These are phyloP conservation scores for Coccomyxa subellipsoidea DNA, from an alignment of 163 green algal genomes.

Conservation along the genomic window DNA sequence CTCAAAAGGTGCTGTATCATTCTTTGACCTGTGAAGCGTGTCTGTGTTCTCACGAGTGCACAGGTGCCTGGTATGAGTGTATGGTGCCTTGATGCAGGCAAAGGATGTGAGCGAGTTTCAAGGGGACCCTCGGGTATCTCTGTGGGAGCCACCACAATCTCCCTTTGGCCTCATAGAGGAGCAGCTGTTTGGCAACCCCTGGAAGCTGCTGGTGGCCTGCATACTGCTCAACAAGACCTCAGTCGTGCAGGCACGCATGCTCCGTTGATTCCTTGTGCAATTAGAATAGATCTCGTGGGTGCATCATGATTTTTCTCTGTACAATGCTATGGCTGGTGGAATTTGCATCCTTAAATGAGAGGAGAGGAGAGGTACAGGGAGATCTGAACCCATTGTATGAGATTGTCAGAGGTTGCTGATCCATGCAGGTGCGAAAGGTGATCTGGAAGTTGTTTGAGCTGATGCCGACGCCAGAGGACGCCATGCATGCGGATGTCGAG, in stretches of 20 bases:
- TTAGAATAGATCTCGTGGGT: too few species aligned
- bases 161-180: conserved; percentile 89
- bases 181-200: conserved; percentile 84
- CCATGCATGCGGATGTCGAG: conserved; percentile 35
- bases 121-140: conserved; percentile 34
- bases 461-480: conserved; percentile 60
- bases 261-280: too few species aligned
- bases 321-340: too few species aligned
- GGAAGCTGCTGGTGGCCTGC: conserved; percentile 88
- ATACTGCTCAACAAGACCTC: conserved; percentile 92
- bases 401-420: too few species aligned
- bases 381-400: too few species aligned
- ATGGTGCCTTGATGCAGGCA: neutral
- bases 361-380: too few species aligned
- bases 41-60: too few species aligned
- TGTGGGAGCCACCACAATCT: conserved; percentile 72
- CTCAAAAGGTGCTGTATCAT: too few species aligned
- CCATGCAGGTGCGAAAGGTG: conserved; percentile 46
- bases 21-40: too few species aligned
- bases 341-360: too few species aligned
- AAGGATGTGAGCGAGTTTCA: neutral
- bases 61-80: too few species aligned
- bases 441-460: conserved; percentile 75
- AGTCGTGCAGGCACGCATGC: conserved; percentile 34
- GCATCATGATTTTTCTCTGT: too few species aligned